A percentile compares a stretch with the other conserved stretches of the same genome.
Evolutionary conservation across 331 rosid species (phyloP).

Genomic region (Rosa hybrid): DNA sequence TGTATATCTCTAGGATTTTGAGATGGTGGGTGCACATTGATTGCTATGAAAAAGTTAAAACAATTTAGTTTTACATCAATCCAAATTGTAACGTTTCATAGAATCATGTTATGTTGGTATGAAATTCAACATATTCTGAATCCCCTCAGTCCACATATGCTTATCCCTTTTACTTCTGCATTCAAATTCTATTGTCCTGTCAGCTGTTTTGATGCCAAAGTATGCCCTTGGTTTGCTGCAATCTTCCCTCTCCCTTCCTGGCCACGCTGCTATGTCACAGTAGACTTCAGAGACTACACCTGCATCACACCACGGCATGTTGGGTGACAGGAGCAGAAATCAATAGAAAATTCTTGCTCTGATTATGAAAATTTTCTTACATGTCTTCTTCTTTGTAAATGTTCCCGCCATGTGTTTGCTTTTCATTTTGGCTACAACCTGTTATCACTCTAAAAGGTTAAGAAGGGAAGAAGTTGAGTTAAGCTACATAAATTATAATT

Average conservation of each 20-base stretch:
- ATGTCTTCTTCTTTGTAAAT: slow-evolving; percentile 84
- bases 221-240: slow-evolving; percentile 54
- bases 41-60: slow-evolving; percentile 7
- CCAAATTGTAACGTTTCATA: slow-evolving; percentile 22
- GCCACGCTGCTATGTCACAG: slow-evolving; percentile 70
- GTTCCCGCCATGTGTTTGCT: slow-evolving; percentile 92
- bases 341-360: slow-evolving; percentile 17
- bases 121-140: slow-evolving; percentile 70
- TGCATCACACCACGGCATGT: slow-evolving; percentile 49
- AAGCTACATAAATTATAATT: background rate
- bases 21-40: slow-evolving; percentile 16
- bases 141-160: slow-evolving; percentile 80
- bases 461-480: background rate
- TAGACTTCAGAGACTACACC: slow-evolving; percentile 71
- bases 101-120: slow-evolving; percentile 43
- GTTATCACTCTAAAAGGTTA: slow-evolving; percentile 29
- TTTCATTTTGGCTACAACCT: slow-evolving; percentile 92
- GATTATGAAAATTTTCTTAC: slow-evolving; percentile 53
- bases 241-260: slow-evolving; percentile 63
- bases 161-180: slow-evolving; percentile 74
- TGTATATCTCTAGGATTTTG: slow-evolving; percentile 16
- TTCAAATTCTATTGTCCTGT: slow-evolving; percentile 83
- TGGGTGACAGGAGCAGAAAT: slow-evolving; percentile 10
- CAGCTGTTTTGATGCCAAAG: slow-evolving; percentile 73
- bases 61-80: slow-evolving; percentile 29